Evolutionary conservation across 805 yeast species (phyloP).

Genomic region (Myxozyma mucilagina): DNA sequence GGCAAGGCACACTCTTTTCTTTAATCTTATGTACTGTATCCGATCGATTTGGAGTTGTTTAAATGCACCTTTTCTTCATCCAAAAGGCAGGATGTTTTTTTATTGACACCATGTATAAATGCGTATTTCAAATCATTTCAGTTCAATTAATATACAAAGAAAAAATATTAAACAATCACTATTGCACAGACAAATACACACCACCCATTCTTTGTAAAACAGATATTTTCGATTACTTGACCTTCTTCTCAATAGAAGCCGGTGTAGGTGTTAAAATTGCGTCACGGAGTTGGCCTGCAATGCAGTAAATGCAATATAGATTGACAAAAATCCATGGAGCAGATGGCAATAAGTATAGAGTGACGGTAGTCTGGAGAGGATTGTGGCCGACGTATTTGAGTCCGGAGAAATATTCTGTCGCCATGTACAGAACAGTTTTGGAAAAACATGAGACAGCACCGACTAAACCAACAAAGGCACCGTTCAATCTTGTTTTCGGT

Average conservation of each 20-base stretch:
- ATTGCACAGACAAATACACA: too few species aligned
- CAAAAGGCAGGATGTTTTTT: too few species aligned
- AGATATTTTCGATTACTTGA: not conserved
- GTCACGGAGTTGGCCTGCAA: conserved; percentile 11
- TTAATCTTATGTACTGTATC: not conserved
- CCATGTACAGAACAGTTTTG: conserved; percentile 28
- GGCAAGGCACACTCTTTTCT: not conserved
- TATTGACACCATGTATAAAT: too few species aligned
- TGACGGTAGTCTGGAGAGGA: conserved; percentile 4
- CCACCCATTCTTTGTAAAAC: too few species aligned
- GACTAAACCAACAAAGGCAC: conserved; percentile 21
- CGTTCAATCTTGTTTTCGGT: conserved; percentile 10
- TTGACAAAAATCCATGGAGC: conserved; percentile 23
- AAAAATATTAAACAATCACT: too few species aligned
- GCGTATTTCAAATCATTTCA: too few species aligned
- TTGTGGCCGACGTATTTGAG: conserved; percentile 31
- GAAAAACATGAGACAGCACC: conserved; percentile 28
- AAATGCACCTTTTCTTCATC: too few species aligned
- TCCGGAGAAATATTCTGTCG: conserved; percentile 24
- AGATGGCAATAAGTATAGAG: conserved; percentile 21
- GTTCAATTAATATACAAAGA: too few species aligned
- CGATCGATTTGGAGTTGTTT: too few species aligned
- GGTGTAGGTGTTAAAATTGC: conserved; percentile 7
- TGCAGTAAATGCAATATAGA: conserved; percentile 10
- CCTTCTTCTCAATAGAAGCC: conserved; percentile 16